Conservation (phyloP, 257 asterid species). For the Cinchona pubescens region DNA sequence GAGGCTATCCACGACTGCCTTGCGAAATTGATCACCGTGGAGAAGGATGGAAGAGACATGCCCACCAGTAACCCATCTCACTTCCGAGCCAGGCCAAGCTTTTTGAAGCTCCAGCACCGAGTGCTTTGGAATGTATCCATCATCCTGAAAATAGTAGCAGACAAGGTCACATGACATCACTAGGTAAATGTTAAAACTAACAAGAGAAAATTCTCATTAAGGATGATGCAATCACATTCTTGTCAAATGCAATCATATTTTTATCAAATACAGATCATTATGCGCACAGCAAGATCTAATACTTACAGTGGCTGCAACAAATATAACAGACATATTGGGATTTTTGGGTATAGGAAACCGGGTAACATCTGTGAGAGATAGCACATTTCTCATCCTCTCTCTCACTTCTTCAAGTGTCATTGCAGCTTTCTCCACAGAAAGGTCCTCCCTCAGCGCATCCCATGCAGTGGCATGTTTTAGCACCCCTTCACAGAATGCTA, state of each 20-base stretch:
- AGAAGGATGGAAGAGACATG: conserved; percentile 88
- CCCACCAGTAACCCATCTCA: conserved; percentile 94
- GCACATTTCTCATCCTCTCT: conserved; percentile 80
- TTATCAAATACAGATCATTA: not conserved
- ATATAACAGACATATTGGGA: conserved; percentile 74
- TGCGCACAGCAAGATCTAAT: not conserved
- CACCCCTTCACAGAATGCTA: conserved; percentile 92
- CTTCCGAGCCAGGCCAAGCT: conserved; percentile 99
- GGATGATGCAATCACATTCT: too few relatives aligned
- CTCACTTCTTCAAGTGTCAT: conserved; percentile 77
- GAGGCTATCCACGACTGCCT: conserved; percentile 79
- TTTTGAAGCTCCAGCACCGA: conserved; percentile 85
- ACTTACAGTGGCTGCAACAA: conserved; percentile 94
- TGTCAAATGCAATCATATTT: not conserved
- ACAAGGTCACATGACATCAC: not conserved
- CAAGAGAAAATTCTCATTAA: too few relatives aligned
- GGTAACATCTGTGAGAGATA: conserved; percentile 91
- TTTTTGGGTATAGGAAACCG: conserved; percentile 88
- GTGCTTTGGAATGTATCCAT: conserved; percentile 89
- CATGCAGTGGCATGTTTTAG: conserved; percentile 93
- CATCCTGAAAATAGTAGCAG: conserved; percentile 49
- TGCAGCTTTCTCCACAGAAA: conserved; percentile 43
- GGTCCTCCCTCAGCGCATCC: conserved; percentile 88
- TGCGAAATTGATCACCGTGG: conserved; percentile 72
- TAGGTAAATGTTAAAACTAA: too few relatives aligned